Base-by-base conservation (phyloP, 805 yeast genomes). In the Vanderwaltozyma polyspora region DNA sequence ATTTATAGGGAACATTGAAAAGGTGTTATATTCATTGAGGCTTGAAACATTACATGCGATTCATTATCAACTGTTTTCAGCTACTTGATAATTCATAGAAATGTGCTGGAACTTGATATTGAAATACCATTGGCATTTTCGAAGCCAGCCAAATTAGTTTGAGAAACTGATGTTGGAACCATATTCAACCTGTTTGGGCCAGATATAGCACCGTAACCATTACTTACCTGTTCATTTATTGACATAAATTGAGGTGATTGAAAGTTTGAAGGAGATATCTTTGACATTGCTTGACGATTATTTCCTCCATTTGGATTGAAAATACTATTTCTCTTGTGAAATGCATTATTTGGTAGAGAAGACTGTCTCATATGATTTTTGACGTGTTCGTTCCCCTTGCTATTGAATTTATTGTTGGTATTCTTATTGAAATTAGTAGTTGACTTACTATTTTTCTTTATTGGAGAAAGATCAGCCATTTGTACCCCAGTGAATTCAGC, bases 281-380 rank as follows among this genome's bases (percentile, higher is more conserved):
- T 25, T 4, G n/a, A 13, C 27, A 25, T n/a, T 8, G 5, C 3
- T 4, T 25, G 15, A n/a, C 12, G 27, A n/a, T n/a, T n/a, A n/a
- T n/a, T n/a, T n/a, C n/a, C 10, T 21, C 23, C 23, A 21, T 21
- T 21, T 8, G 27, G 14, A 25, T 10, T 25, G 27, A 21, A 21
- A 21, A 8, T 21, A 21, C 10, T 7, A 21, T 21, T 7, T 21
- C 10, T 21, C 23, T 19, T 53, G 36, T 52, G 55, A 23, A 42
- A 52, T 4, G 55, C 43, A 34, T 55, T 54, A 5, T 57, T 50
- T 14, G 60, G 61, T 19, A 57, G 35, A 3, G 62, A 56, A 29
- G 44, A 49, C 37, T 55, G 57, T 33, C 60, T 57, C 29, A 54
- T 41, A 37, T 54, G 60, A 33, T 54, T 58, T 31, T 41, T 32